These are phyloP conservation scores for Aspergillus sp. DNA, from an alignment of 2,329 filamentous ascomycete species.

Conservation along the genomic window DNA sequence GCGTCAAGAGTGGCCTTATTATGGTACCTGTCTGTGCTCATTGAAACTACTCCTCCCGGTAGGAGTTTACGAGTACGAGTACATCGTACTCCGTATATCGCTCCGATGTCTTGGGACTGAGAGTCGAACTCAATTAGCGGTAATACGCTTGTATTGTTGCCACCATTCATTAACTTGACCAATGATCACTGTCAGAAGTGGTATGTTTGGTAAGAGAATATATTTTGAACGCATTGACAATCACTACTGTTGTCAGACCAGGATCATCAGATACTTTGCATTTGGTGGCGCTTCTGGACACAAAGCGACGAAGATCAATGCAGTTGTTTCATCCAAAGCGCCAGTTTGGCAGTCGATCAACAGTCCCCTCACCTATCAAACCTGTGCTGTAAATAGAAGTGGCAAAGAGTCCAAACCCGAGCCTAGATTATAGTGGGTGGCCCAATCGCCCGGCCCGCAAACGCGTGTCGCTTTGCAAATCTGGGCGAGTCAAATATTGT, in stretches of 20 bases:
- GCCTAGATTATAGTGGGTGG: constrained; percentile 8
- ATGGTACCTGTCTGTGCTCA: too few relatives aligned
- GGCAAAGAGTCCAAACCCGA: constrained; percentile 8
- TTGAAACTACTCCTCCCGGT: too few relatives aligned
- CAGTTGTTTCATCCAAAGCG: not conserved
- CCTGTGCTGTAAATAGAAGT: constrained; percentile 21
- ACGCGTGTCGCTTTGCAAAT: constrained; percentile 36
- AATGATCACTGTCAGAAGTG: not conserved
- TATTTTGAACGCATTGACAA: not conserved
- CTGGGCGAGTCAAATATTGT: not conserved
- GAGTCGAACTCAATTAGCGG: not conserved
- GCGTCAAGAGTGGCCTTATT: too few relatives aligned
- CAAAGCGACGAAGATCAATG: not conserved
- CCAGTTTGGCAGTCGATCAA: not conserved
- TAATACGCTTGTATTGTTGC: not conserved
- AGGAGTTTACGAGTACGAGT: too few relatives aligned
- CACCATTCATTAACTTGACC: not conserved
- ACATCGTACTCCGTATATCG: too few relatives aligned
- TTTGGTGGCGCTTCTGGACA: not conserved
- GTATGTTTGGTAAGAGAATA: not conserved
- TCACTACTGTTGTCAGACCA: not conserved
- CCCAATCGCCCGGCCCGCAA: constrained; percentile 31
- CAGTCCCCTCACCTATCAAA: not conserved
- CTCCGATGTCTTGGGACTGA: too few relatives aligned
- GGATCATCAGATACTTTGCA: not conserved